Conservation (phyloP, 495 filamentous ascomycete species). For the Penicillium herquei region DNA sequence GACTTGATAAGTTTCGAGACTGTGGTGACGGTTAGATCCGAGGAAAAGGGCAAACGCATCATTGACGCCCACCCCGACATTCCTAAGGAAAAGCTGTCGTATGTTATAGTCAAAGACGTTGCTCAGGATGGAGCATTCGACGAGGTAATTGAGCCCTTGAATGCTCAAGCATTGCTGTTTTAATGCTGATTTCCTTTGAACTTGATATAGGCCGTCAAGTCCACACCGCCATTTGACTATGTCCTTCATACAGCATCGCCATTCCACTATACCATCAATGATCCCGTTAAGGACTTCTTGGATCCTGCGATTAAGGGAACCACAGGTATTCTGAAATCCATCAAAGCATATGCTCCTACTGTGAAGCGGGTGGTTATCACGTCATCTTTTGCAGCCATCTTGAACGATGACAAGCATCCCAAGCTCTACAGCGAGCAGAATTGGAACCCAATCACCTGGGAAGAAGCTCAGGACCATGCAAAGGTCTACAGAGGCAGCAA, state of each 20-base stretch:
- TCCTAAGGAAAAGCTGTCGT: constrained; percentile 64
- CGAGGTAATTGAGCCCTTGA: constrained; percentile 42
- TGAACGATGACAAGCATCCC: constrained; percentile 49
- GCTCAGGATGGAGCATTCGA: constrained; percentile 74
- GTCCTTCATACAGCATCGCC: constrained; percentile 89
- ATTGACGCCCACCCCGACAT: constrained; percentile 60
- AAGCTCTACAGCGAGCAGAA: constrained; percentile 66
- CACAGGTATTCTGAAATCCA: constrained; percentile 70
- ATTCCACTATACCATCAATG: constrained; percentile 70
- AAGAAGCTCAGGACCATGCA: constrained; percentile 57
- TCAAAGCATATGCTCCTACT: constrained; percentile 68
- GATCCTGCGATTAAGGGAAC: constrained; percentile 87
- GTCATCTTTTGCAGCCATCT: constrained; percentile 78
- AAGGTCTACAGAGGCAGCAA: constrained; percentile 71
- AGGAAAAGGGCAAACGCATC: constrained; percentile 76
- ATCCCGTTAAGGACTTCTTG: constrained; percentile 77
- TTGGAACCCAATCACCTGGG: constrained; percentile 82
- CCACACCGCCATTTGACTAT: constrained; percentile 71
- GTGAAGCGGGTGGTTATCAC: constrained; percentile 86
- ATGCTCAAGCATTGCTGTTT: not conserved
- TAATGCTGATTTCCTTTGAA: not conserved
- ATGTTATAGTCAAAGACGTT: constrained; percentile 81
- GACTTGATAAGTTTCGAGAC: constrained; percentile 58
- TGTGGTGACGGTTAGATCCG: constrained; percentile 78
- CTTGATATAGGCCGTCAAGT: constrained; percentile 55